Evolutionary conservation across 805 yeast genomes (phyloP).

Genomic region (Metschnikowia hibisci): DNA sequence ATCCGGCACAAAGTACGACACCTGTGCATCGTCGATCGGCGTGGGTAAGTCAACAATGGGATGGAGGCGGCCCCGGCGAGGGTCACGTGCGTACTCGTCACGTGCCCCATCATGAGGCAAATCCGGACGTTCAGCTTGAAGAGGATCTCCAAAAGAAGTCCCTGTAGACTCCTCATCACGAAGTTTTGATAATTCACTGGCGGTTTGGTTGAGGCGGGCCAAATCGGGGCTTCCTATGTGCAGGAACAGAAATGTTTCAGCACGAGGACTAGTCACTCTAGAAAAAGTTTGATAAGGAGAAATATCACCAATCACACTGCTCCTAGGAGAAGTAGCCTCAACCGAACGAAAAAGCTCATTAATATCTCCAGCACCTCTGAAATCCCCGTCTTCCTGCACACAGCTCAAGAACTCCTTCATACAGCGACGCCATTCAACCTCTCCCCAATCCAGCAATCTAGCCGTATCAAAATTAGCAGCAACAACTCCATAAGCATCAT

Average conservation of each 20-base stretch:
- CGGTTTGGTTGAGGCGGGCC: slow-evolving; percentile 3
- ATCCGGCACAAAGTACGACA: slow-evolving; percentile 7
- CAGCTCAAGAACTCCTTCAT: slow-evolving; percentile 21
- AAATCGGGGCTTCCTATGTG: background rate
- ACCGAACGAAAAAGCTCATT: slow-evolving; percentile 27
- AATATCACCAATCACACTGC: slow-evolving; percentile 5
- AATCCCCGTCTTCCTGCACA: slow-evolving; percentile 19
- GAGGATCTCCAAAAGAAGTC: slow-evolving; percentile 3
- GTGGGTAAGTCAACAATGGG: slow-evolving; percentile 27
- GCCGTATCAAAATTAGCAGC: slow-evolving; percentile 19
- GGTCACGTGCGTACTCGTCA: background rate
- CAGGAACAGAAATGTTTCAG: background rate
- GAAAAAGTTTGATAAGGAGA: slow-evolving; percentile 5
- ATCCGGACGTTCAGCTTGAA: slow-evolving; percentile 1
- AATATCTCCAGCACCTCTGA: slow-evolving; percentile 37
- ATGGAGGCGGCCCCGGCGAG: slow-evolving; percentile 12
- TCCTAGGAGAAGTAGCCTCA: slow-evolving; percentile 11
- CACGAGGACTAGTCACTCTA: slow-evolving; percentile 3
- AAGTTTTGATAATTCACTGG: background rate
- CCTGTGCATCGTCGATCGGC: slow-evolving; percentile 21
- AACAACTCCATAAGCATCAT: slow-evolving; percentile 23
- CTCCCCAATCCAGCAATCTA: slow-evolving; percentile 24
- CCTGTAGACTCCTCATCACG: background rate
- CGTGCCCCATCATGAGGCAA: background rate
- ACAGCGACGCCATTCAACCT: slow-evolving; percentile 25